Evolutionary conservation across 805 yeast species (phyloP), one percentile per base, ranked within the genome.

Genomic region (Zygosaccharomyces rouxii): DNA sequence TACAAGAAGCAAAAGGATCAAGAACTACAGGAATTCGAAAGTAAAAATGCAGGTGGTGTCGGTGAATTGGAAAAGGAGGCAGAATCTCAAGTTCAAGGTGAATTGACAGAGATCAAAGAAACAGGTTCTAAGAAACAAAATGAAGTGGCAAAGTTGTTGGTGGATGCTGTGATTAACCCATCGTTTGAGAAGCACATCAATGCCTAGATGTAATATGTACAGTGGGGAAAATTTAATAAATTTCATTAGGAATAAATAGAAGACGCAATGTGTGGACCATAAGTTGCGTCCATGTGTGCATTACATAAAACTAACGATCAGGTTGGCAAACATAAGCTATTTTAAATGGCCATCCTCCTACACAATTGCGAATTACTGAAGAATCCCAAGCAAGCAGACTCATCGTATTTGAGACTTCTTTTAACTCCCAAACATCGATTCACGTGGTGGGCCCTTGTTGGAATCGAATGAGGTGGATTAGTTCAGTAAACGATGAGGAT

Each of bases 1-100:
- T 94, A 94, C 79, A 90, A 87, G 76, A 67, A 75, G 44, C 79
- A 82, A 67, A 92, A 90, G 74, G 97, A 90, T 55, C 73, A 71
- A 42, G 97, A 92, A 71, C 80, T 92, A 70, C 77, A 79, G 64
- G 72, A 79, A 54, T 83, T 76, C 62, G 94, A 88, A 67, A 70
- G 76, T 35, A 81, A 83, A 57, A 88, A 89, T 66, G 84, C 81
- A 54, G 70, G 83, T 60, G 84, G 87, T 53, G 65, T 64, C 18
- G 63, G 54, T 14, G 64, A 55, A 21, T 53, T 67, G 35, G 94
- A 87, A 61, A 77, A 80, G 55, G 86, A 83, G 33, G 96, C 97
- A 29, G 94, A 82, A 53, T 75, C 75, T 33, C 75, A 80, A 51
- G 92, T 90, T 51, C 78, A 84, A 66, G 68, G 68, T 37, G 96